Evolutionary conservation across 805 yeast genomes (phyloP).

Genomic region (Tetrapisispora fleetii): DNA sequence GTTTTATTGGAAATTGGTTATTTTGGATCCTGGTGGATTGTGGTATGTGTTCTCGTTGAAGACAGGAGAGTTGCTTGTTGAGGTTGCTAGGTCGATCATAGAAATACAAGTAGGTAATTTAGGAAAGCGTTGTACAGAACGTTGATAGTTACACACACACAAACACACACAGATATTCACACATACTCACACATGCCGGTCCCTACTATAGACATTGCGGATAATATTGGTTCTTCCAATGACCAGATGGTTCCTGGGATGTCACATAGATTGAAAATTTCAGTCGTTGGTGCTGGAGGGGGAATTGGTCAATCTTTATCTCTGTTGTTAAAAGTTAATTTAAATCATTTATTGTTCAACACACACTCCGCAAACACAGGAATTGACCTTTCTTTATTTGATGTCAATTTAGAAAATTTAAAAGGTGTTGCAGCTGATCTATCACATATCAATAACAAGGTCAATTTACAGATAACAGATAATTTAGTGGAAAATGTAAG

Average conservation of each 20-base stretch:
- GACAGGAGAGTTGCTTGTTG: not conserved
- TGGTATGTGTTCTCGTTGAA: too few relatives aligned
- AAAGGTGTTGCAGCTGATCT: slow-evolving; percentile 78
- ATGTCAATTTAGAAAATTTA: slow-evolving; percentile 48
- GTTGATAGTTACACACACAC: too few relatives aligned
- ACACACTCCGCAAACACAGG: slow-evolving; percentile 49
- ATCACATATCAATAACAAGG: slow-evolving; percentile 68
- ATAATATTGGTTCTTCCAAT: not conserved
- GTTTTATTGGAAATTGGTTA: too few relatives aligned
- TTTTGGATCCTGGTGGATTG: too few relatives aligned
- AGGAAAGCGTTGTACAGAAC: too few relatives aligned
- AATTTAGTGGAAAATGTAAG: slow-evolving; percentile 61
- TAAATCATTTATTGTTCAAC: slow-evolving; percentile 19
- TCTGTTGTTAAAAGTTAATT: slow-evolving; percentile 42
- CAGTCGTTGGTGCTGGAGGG: slow-evolving; percentile 59
- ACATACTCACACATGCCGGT: not conserved
- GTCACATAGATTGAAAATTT: not conserved
- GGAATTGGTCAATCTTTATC: slow-evolving; percentile 73
- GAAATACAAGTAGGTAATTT: too few relatives aligned
- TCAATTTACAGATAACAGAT: slow-evolving; percentile 55
- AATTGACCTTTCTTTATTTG: slow-evolving; percentile 53
- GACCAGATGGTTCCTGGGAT: not conserved
- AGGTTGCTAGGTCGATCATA: not conserved
- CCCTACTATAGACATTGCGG: not conserved
- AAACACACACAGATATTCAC: not conserved